Base-by-base conservation (phyloP, 2,329 filamentous ascomycete genomes). In the Cladobotryum mycophilum region DNA sequence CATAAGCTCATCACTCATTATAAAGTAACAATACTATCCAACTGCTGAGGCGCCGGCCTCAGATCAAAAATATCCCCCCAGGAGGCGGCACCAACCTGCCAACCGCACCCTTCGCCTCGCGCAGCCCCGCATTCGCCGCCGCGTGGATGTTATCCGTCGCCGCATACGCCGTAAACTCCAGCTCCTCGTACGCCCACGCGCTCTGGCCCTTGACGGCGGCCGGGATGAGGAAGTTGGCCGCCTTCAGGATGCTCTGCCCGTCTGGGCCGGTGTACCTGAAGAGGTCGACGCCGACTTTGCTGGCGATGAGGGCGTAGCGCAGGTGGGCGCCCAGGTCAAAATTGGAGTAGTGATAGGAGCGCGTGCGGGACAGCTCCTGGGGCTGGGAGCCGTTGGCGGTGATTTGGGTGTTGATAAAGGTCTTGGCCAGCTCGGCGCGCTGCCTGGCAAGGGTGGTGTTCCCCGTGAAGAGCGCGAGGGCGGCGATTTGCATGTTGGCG, bases 341-440 rank as follows among this genome's bases (percentile, higher is more conserved):
- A 12, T 58, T 62, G 20, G 58, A 56, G 54, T 63, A 64, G 53
- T 64, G 61, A 49, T 57, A 64, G 49, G 58, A 60, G 41, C 59
- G 54, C 14, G 61, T 64, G 40, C 61, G 59, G 9, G 43, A 45
- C 20, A 62, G 58, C 49, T 64, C 61, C 17, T 56, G 51, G 4
- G 61, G 61, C 49, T 58, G 56, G 2, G 54, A 58, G 13, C 61
- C 61, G 48, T 61, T 56, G 2, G 55, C 45, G 5, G 46, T 43
- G 46, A 64, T 53, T 12, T 60, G 55, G 14, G 51, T 52, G 34
- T 59, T 41, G 46, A 64, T 54, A 41, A 56, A 49, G 13, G 15
- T 36, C 37, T 41, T 41, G n/a, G 48, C 51, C 9, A 48, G 35
- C 4, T 47, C 45, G 4, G 34, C 18, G 2, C 43, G 50, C 12